Evolutionary conservation across 2,329 filamentous ascomycete species (phyloP).

Genomic region (Dryadomyces sulphureus): DNA sequence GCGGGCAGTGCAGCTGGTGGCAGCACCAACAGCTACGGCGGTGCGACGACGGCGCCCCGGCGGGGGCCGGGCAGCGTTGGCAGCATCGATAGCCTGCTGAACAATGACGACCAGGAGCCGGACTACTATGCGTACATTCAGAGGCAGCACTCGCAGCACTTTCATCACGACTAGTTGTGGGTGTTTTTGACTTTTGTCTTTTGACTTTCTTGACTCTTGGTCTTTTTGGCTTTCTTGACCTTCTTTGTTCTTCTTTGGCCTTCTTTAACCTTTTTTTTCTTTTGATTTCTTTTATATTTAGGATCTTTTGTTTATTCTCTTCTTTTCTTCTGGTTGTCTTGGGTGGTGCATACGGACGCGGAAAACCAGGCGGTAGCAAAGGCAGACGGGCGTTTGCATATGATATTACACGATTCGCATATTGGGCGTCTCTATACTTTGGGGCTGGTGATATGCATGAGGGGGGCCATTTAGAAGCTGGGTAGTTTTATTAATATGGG

Average conservation of each 20-base stretch:
- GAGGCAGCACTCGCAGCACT: slow-evolving; percentile 1
- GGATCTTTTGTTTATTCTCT: too few relatives aligned
- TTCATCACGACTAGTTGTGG: not conserved
- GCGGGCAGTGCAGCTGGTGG: not conserved
- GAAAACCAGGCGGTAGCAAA: not conserved
- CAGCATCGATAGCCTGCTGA: slow-evolving; percentile 12
- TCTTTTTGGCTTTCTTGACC: too few relatives aligned
- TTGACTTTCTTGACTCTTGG: too few relatives aligned
- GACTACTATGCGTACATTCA: slow-evolving; percentile 7
- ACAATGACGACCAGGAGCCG: slow-evolving; percentile 7
- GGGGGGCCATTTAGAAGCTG: too few relatives aligned
- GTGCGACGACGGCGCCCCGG: not conserved
- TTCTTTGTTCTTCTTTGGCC: too few relatives aligned
- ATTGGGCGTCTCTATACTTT: not conserved
- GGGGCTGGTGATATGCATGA: not conserved
- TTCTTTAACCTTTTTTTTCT: too few relatives aligned
- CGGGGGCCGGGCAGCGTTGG: slow-evolving; percentile 5
- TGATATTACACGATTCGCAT: not conserved
- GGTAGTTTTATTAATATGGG: not conserved
- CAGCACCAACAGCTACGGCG: not conserved
- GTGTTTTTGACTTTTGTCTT: not conserved
- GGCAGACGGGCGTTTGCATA: not conserved
- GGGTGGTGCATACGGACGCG: too few relatives aligned
- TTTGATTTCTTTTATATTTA: too few relatives aligned
- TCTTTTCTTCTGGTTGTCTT: too few relatives aligned